Conservation (phyloP, 805 yeast genomes). For the Maudiozyma serrabonitensis region DNA sequence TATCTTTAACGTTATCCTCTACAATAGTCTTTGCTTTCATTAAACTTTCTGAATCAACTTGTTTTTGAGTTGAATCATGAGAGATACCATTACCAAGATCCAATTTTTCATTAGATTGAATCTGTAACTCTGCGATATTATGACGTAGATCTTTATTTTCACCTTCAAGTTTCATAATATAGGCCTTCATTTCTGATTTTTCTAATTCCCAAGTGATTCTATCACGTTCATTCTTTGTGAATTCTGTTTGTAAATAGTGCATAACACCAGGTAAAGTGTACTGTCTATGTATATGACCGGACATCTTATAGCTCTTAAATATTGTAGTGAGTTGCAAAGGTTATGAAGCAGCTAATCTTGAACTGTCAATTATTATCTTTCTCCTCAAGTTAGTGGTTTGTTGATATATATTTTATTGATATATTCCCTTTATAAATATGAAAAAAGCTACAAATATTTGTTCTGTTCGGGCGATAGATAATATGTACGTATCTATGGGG, state of each 20-base stretch:
- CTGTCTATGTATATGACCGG: slow-evolving; percentile 12
- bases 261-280: slow-evolving; percentile 42
- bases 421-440: too few species aligned
- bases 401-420: too few species aligned
- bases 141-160: slow-evolving; percentile 36
- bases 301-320: neutral
- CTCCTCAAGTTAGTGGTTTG: too few species aligned
- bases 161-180: slow-evolving; percentile 42
- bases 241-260: slow-evolving; percentile 53
- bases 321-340: too few species aligned
- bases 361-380: too few species aligned
- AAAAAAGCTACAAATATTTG: too few species aligned
- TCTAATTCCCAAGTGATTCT: slow-evolving; percentile 53
- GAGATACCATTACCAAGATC: neutral
- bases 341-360: too few species aligned
- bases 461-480: too few species aligned
- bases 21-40: slow-evolving; percentile 20
- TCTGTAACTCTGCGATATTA: slow-evolving; percentile 8
- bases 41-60: slow-evolving; percentile 5
- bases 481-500: too few species aligned
- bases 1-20: slow-evolving; percentile 29
- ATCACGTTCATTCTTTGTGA: slow-evolving; percentile 51
- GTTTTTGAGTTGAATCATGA: neutral
- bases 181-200: slow-evolving; percentile 47
- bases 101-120: neutral